Evolutionary conservation across 192 early-diverging fungal species (phyloP).

Genomic region (Coemansia sp.): DNA sequence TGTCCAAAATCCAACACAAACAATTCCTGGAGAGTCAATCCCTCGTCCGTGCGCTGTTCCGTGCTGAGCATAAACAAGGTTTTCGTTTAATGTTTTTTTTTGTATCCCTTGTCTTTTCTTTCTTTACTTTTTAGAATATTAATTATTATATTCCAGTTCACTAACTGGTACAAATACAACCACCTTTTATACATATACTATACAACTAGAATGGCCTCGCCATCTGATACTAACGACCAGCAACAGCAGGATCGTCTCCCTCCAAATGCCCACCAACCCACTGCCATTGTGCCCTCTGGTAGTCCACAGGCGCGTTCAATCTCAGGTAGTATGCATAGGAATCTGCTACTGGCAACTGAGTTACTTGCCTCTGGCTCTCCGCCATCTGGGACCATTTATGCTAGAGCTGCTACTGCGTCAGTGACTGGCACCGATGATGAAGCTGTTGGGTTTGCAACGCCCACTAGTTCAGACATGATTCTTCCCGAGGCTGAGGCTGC

Average conservation of each 20-base stretch:
- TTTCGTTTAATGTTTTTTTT: neutral
- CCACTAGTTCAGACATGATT: slow-evolving; percentile 26
- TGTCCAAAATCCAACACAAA: neutral
- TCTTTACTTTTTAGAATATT: neutral
- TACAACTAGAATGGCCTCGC: neutral
- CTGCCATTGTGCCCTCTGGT: slow-evolving; percentile 11
- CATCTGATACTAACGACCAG: slow-evolving; percentile 11
- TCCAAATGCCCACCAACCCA: slow-evolving; percentile 34
- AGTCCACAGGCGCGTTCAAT: slow-evolving; percentile 14
- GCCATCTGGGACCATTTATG: slow-evolving; percentile 14
- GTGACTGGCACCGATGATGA: slow-evolving; percentile 18
- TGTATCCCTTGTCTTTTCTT: neutral
- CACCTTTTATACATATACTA: slow-evolving; percentile 9
- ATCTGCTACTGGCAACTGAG: slow-evolving; percentile 35
- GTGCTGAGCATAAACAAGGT: neutral
- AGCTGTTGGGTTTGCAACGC: slow-evolving; percentile 1
- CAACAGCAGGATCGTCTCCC: slow-evolving; percentile 19
- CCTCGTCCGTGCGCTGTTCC: neutral
- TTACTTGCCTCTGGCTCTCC: slow-evolving; percentile 30
- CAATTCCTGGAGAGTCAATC: too few relatives aligned
- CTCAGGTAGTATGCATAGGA: slow-evolving; percentile 13
- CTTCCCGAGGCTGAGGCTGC: slow-evolving; percentile 54
- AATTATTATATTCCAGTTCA: neutral
- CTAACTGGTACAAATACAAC: too few relatives aligned
- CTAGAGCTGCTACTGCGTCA: neutral